Conservation (phyloP, 2,329 filamentous ascomycete species). For the Chalaropsis ovoidea region DNA sequence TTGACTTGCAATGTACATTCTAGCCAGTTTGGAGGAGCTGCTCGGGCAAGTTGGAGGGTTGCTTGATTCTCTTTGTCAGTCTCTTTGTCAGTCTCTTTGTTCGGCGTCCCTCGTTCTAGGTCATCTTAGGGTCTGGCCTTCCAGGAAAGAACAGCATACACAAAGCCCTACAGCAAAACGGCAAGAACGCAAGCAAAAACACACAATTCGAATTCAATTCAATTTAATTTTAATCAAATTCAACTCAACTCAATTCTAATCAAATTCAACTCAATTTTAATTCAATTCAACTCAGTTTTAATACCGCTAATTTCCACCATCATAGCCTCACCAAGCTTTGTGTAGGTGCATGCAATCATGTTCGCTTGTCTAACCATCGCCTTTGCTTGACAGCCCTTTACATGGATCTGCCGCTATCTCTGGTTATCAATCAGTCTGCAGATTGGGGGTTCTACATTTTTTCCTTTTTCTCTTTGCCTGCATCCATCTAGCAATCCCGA, state of each 20-base stretch:
- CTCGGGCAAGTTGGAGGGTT: neutral
- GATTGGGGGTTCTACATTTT: neutral
- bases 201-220: neutral
- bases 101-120: too few relatives aligned
- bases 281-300: neutral
- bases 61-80: neutral
- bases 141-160: neutral
- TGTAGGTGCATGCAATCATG: neutral
- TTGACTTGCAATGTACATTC: neutral
- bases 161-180: neutral
- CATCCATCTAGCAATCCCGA: neutral
- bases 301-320: too few relatives aligned
- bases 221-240: too few relatives aligned
- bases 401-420: constrained; percentile 1
- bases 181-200: neutral
- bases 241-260: too few relatives aligned
- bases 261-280: neutral
- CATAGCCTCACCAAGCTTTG: neutral
- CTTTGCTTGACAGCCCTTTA: neutral
- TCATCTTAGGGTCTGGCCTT: neutral
- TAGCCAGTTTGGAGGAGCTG: neutral
- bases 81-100: neutral
- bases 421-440: constrained; percentile 2
- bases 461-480: neutral
- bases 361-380: neutral